phyloP scores from a whole-genome alignment of 2,329 filamentous ascomycete species.

The Zarea fungicola region DNA sequence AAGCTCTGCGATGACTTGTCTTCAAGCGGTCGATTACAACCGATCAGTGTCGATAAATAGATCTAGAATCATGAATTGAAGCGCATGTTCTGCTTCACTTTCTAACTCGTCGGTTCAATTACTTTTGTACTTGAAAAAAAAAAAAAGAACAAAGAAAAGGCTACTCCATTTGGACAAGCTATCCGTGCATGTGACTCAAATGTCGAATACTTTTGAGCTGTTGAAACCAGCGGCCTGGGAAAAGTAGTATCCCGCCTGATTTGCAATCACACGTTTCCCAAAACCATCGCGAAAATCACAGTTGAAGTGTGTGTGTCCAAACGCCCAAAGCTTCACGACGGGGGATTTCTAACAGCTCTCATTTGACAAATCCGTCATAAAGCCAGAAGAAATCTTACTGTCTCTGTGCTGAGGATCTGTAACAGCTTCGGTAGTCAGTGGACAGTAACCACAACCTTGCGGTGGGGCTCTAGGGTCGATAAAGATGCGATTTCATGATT shows the following conservation, averaged over 20 bases:
- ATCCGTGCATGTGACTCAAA: neutral
- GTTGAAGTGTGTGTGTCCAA: conserved; percentile 45
- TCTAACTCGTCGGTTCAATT: no score
- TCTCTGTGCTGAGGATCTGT: conserved; percentile 27
- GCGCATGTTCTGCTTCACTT: neutral
- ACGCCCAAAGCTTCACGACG: conserved; percentile 38
- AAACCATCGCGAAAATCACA: conserved; percentile 30
- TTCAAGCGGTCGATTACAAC: neutral
- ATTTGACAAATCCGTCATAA: conserved; percentile 35
- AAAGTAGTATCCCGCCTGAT: conserved; percentile 30
- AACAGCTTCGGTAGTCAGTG: conserved; percentile 18
- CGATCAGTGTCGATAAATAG: neutral
- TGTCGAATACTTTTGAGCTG: neutral
- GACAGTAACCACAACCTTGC: conserved; percentile 29
- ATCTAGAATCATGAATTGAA: neutral
- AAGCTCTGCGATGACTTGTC: neutral
- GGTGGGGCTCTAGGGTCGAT: conserved; percentile 15
- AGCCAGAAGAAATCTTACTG: conserved; percentile 22
- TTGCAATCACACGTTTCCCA: conserved; percentile 19
- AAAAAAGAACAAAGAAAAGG: no score
- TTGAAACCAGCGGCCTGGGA: conserved; percentile 2
- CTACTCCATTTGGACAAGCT: no score
- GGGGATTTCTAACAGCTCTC: conserved; percentile 33
- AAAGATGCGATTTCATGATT: conserved; percentile 18
- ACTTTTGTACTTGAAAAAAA: no score